Percentiles rank a stretch among this genome's conserved stretches.
phyloP scores from a whole-genome alignment of 352 stramenopile species.

The Phytopythium vexans region DNA sequence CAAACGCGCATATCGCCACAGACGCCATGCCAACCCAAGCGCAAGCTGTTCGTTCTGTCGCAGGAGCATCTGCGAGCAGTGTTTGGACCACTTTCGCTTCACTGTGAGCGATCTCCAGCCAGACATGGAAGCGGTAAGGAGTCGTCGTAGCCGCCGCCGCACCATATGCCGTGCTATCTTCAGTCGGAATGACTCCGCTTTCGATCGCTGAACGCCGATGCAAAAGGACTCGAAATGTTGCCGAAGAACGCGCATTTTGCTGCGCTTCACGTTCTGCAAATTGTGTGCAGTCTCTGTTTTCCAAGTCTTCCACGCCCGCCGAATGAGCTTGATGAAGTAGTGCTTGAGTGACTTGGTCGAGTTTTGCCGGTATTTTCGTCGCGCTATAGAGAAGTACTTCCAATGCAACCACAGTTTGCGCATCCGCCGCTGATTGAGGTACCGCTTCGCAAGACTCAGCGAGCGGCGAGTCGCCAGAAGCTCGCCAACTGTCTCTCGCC shows the following conservation, averaged over 20 bases:
- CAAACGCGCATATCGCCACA: slow-evolving; percentile 32
- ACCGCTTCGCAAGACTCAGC: slow-evolving; percentile 49
- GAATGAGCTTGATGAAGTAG: slow-evolving; percentile 68
- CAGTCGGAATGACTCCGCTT: slow-evolving; percentile 19
- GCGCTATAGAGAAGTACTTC: slow-evolving; percentile 72
- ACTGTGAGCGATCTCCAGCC: slow-evolving; percentile 15
- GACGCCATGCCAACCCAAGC: slow-evolving; percentile 30
- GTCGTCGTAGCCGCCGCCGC: slow-evolving; percentile 18
- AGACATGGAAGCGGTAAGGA: slow-evolving; percentile 13
- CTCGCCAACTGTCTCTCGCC: slow-evolving; percentile 34
- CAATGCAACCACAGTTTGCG: slow-evolving; percentile 76
- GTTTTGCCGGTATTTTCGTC: slow-evolving; percentile 62
- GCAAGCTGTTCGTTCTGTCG: slow-evolving; percentile 12
- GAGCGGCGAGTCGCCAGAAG: slow-evolving; percentile 33
- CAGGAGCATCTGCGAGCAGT: slow-evolving; percentile 13
- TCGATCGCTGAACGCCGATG: slow-evolving; percentile 19
- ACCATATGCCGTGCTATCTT: slow-evolving; percentile 24
- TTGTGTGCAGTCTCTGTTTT: slow-evolving; percentile 33
- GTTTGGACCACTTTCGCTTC: slow-evolving; percentile 18
- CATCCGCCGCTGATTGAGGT: slow-evolving; percentile 54
- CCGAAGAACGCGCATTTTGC: slow-evolving; percentile 42
- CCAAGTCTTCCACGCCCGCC: slow-evolving; percentile 51
- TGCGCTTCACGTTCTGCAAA: slow-evolving; percentile 32
- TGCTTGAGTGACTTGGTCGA: slow-evolving; percentile 76
- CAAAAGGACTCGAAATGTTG: slow-evolving; percentile 54